Percentiles rank a stretch among this genome's conserved stretches.
These are phyloP conservation scores for Blastomyces percursus DNA, from an alignment of 2,329 filamentous ascomycete genomes.

Conservation along the genomic window DNA sequence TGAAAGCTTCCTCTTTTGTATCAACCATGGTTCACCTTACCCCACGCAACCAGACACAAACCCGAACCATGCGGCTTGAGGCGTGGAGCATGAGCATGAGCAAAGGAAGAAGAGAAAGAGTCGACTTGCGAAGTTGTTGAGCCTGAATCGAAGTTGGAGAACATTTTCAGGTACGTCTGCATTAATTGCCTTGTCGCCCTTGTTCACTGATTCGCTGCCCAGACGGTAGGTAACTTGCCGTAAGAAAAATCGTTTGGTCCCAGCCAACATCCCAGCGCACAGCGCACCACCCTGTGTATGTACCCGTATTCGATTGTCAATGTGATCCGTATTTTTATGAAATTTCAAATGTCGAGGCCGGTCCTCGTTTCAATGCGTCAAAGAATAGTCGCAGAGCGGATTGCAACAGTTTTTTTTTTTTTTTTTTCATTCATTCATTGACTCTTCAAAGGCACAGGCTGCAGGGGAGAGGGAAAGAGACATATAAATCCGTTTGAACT, in stretches of 20 bases:
- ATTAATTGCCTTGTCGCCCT: not conserved
- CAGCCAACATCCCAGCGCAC: not conserved
- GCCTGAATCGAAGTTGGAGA: constrained; percentile 4
- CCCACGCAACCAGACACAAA: not conserved
- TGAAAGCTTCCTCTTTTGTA: not conserved
- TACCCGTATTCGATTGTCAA: no score
- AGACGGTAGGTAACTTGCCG: not conserved
- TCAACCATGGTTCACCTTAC: not conserved
- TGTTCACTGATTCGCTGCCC: not conserved
- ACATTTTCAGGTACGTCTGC: constrained; percentile 1
- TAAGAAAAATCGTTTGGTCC: not conserved
- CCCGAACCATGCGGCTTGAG: not conserved
- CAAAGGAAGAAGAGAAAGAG: not conserved
- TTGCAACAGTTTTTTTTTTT: not conserved
- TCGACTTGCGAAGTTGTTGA: not conserved
- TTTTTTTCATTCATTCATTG: not conserved
- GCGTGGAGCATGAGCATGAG: not conserved
- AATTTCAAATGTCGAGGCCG: no score
- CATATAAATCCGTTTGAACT: not conserved
- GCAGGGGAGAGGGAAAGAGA: not conserved
- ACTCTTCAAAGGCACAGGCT: not conserved
- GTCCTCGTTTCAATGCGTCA: not conserved
- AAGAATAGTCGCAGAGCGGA: not conserved
- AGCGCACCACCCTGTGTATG: no score
- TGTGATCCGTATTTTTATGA: no score